These are phyloP conservation scores for Mortierella hygrophila DNA, from an alignment of 192 early-diverging fungal species.

Conservation along the genomic window DNA sequence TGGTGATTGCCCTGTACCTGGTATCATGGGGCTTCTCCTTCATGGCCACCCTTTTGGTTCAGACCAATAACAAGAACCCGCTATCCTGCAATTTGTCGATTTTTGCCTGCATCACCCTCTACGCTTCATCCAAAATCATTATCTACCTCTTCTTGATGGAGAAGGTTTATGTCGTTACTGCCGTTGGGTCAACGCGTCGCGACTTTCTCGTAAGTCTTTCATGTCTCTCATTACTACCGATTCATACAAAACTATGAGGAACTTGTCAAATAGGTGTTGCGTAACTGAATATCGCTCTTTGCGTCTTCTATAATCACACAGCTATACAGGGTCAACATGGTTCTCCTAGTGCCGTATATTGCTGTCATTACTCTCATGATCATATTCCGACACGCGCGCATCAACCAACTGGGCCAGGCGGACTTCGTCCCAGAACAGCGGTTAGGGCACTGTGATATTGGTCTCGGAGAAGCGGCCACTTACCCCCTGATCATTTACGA, in stretches of 20 bases:
- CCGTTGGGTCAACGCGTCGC: background rate
- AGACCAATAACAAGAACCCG: constrained; percentile 56
- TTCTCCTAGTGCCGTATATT: background rate
- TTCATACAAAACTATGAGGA: background rate
- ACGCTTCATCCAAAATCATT: constrained; percentile 47
- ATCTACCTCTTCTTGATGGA: constrained; percentile 59
- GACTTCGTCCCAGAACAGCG: background rate
- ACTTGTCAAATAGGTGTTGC: too few species aligned
- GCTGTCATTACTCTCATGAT: background rate
- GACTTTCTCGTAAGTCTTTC: background rate
- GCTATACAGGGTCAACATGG: constrained; percentile 11
- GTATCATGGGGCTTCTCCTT: constrained; percentile 53
- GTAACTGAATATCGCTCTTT: background rate
- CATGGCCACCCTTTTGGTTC: constrained; percentile 47
- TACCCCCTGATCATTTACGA: constrained; percentile 16
- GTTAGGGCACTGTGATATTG: constrained; percentile 1
- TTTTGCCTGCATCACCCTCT: constrained; percentile 40
- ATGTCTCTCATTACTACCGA: background rate
- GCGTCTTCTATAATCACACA: background rate
- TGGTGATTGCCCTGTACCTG: constrained; percentile 38
- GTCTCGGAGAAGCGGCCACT: background rate
- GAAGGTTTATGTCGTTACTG: constrained; percentile 43
- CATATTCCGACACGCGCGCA: background rate
- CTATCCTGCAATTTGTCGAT: constrained; percentile 45
- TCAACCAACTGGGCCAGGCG: background rate